Evolutionary conservation across 345 rosid genomes (phyloP), one percentile per base, ranked within the genome.

Genomic region (Odontarrhena argentea): DNA sequence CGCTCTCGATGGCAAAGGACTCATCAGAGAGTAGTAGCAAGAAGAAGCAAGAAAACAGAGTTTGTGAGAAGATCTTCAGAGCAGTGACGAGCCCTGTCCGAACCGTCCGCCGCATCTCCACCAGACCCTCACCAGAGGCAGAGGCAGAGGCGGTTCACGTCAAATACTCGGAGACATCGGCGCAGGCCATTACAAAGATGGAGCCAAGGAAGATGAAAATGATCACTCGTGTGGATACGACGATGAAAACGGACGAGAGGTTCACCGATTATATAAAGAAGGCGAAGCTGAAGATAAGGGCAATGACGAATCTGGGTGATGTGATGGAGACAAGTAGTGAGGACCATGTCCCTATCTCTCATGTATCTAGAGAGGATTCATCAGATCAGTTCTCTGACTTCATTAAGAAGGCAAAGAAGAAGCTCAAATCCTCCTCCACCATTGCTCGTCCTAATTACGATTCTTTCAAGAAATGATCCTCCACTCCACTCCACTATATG

Each of bases 31-130:
- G 45, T 55, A 55, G 38, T 62, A 45, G 51, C 46, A 49, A 41
- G 42, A 64, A 49, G 65, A 71, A 71, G 70, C 52, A 65, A 73
- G 67, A 60, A 50, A 65, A 61, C 42, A 61, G 59, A 74, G 59
- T 60, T 46, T 74, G 77, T 5, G 77, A 68, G 69, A 74, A 68
- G 65, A 37, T 74, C 47, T 74, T 74, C 60, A 34, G 68, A 74
- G 78, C 69, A 37, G 48, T 74, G 55, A 68, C 69, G 38, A 68
- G 65, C 41, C 77, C 77, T 37, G 40, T 74, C 24, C 73, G 74
- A 47, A 62, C 42, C 43, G 47, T 50, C 44, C 56, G 73, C 25
- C 73, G 77, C 67, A 65, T 66, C 49, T 50, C 77, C 43, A 47
- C 43, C 68, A 67, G 48, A 60, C 69, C 74, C 61, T 6, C 57